Base-by-base conservation (phyloP, 140 eudicot genomes). In the Senecio squalidus region DNA sequence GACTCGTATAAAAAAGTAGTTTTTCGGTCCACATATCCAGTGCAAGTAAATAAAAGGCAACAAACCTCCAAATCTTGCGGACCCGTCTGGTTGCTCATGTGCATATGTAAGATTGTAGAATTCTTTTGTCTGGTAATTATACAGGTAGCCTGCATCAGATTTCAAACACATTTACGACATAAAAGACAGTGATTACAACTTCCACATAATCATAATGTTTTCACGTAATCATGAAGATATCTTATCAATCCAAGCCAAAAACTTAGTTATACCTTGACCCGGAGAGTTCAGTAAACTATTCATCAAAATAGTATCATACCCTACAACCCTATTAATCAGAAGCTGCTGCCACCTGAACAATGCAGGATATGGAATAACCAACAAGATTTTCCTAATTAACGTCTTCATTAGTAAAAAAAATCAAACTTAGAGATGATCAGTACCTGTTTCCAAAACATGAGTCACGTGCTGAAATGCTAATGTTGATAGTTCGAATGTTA, bases 331-430 rank as follows among this genome's bases (percentile, higher is more conserved):
- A 65, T 91, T 91, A 49, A 91, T 91, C 76, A 91, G 76, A 69
- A 91, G 92, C 76, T 91, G 98, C 82, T 91, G 98, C 98, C 98
- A 91, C 92, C 98, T 91, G 77, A n/a, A 74, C 45, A 66, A 29
- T 29, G 61, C 44, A 69, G 39, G 51, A 64, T 36, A 60, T 18
- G 28, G 58, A 56, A 47, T 56, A 56, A 58, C 49, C 52, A 68
- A 48, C 51, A 31, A 23, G 51, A 47, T 48, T 66, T 53, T 66
- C 3, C 52, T 53, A 18, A 39, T 39, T 52, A 6, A 38, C 4
- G 9, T 39, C 38, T 39, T 39, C 28, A 66, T 26, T 40, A n/a
- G 16, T 53, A 10, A 66, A n/a, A n/a, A n/a, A n/a, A n/a, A n/a
- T n/a, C 11, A 21, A 74, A 33, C 9, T 46, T 52, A 60, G 57